Percentiles rank a stretch among this genome's conserved stretches.
Conservation (phyloP, 1,284 basidiomycete genomes). For the Trichosporon sp. region DNA sequence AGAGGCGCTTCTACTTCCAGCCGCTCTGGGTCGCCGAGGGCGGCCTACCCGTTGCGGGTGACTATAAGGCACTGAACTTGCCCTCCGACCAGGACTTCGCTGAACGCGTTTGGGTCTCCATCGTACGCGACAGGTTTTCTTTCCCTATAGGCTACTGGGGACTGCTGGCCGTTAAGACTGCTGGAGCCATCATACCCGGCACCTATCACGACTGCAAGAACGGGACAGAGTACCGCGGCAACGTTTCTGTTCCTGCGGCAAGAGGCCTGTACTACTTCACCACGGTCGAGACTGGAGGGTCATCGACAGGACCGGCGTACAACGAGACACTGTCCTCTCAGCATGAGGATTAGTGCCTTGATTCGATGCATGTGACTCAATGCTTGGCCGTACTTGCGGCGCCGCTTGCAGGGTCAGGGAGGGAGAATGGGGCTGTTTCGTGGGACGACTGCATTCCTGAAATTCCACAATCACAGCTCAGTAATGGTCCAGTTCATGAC, state of each 20-base stretch:
- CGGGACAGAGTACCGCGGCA: background rate
- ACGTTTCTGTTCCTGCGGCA: background rate
- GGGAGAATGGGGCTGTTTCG: too few species aligned
- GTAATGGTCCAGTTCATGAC: background rate
- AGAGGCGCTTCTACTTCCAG: background rate
- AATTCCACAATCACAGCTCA: background rate
- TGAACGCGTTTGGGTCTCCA: background rate
- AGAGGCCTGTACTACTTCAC: background rate
- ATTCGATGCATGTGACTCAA: background rate
- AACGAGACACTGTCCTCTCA: background rate
- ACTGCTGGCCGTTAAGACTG: background rate
- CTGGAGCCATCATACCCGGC: background rate
- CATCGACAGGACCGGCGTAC: background rate
- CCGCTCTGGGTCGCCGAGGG: background rate
- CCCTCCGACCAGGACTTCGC: background rate
- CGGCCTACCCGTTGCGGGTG: background rate
- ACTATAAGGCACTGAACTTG: background rate
- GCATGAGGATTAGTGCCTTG: background rate
- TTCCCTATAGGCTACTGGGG: background rate
- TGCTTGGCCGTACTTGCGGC: too few species aligned
- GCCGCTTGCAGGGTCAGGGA: too few species aligned
- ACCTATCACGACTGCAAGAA: background rate
- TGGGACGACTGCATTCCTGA: background rate
- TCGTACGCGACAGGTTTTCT: background rate
- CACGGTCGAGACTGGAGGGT: background rate